Evolutionary conservation across 1,284 basidiomycete species (phyloP), one percentile per base, ranked within the genome.

Genomic region (Microbotryomycetes sp.): DNA sequence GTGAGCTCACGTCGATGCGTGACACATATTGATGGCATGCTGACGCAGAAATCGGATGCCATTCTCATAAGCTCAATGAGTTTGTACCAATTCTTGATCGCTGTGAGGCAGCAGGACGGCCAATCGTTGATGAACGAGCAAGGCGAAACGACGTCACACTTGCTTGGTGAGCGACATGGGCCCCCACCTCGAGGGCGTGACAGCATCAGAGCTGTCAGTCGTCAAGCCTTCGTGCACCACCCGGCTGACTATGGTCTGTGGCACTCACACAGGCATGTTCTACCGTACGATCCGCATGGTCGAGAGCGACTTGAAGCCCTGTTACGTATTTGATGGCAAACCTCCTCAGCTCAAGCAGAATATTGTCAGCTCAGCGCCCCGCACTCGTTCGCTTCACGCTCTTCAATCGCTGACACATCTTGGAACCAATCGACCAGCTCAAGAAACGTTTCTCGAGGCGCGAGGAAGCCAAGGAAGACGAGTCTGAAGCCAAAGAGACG

Each of bases 231-330:
- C 29, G 9, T 48, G 26, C n/a, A 30, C 29, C 4, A n/a, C 6
- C 48, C 12, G n/a, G n/a, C n/a, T n/a, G n/a, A n/a, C n/a, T n/a
- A n/a, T n/a, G n/a, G n/a, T n/a, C n/a, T n/a, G 31, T 31, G 19
- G 46, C 26, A 2, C 54, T 22, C 42, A 12, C 14, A 29, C 62
- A 86, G 92, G 78, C 94, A 98, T 77, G 80, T 58, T 22, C 56
- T 53, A 31, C 14, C 63, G 70, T 31, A 96, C 92, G 0, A 89
- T 97, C 63, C 84, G 96, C 25, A 98, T 98, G 79, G 91, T 96
- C n/a, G 96, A 99, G 77, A 92, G 96, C 70, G 96, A 96, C 4
- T 92, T 98, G 74, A 98, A 99, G 75, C 94, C 94, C 1, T 88
- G 88, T 53, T 98, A 97, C 76, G 91, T 99, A 25, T 99, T 99